Percentiles rank a stretch among this genome's conserved stretches.
phyloP scores from a whole-genome alignment of 2,329 filamentous ascomycete genomes.

The Trichophyton rubrum region DNA sequence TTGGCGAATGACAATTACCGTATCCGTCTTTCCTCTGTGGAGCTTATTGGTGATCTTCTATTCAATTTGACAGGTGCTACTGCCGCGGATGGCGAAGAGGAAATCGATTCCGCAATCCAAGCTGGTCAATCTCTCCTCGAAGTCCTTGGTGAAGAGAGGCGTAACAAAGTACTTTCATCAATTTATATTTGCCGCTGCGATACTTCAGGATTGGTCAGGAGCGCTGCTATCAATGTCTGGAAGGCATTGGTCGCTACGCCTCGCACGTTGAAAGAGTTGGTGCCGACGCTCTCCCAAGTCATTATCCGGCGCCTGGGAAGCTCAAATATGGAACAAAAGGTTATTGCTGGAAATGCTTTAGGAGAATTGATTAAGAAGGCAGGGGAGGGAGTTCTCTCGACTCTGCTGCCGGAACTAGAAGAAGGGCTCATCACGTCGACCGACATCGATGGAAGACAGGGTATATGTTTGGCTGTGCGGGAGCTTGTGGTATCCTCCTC shows the following conservation, averaged over 20 bases:
- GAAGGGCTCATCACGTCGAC: constrained; percentile 78
- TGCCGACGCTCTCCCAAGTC: constrained; percentile 86
- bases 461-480: constrained; percentile 89
- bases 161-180: constrained; percentile 93
- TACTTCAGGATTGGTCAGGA: constrained; percentile 80
- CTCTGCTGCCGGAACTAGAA: constrained; percentile 78
- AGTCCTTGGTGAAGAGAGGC: constrained; percentile 86
- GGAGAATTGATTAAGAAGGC: constrained; percentile 95
- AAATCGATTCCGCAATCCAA: constrained; percentile 64
- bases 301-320: constrained; percentile 89
- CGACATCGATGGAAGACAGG: constrained; percentile 87
- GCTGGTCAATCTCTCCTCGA: constrained; percentile 88
- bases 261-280: constrained; percentile 83
- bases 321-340: constrained; percentile 96
- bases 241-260: constrained; percentile 91
- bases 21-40: constrained; percentile 94
- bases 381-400: constrained; percentile 82
- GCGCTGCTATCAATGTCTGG: constrained; percentile 86
- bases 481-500: constrained; percentile 87
- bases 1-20: constrained; percentile 96
- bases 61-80: constrained; percentile 97
- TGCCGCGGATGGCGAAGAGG: constrained; percentile 64
- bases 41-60: constrained; percentile 87
- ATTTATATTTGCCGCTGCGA: constrained; percentile 96
- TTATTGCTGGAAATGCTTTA: constrained; percentile 92